These are phyloP conservation scores for Byssoonygena ceratinophila DNA, from an alignment of 2,329 filamentous ascomycete species.

Conservation along the genomic window DNA sequence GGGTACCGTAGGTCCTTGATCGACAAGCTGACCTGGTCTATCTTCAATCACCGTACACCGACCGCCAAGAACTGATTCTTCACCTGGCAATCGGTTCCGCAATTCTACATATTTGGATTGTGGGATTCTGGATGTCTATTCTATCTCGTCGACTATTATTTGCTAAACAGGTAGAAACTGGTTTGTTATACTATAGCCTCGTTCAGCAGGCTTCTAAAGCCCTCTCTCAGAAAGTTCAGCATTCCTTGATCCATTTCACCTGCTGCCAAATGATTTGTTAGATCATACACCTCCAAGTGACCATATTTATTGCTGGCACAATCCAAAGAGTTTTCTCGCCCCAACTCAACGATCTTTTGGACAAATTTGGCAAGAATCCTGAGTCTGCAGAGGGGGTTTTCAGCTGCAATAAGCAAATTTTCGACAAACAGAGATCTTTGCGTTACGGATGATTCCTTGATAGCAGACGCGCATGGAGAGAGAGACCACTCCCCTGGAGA, in stretches of 20 bases:
- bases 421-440: constrained; percentile 11
- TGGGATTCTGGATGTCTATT: no score
- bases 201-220: constrained; percentile 5
- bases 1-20: no score
- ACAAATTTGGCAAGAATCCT: constrained; percentile 10
- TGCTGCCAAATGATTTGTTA: not conserved
- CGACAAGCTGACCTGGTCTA: no score
- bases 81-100: no score
- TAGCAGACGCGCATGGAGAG: not conserved
- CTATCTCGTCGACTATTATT: no score
- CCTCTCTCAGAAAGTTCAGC: constrained; percentile 8
- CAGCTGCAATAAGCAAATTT: constrained; percentile 11
- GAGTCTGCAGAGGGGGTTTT: constrained; percentile 8
- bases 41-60: no score
- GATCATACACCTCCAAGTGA: constrained; percentile 3
- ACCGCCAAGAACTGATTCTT: no score
- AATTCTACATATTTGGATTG: no score
- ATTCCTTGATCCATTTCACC: constrained; percentile 6
- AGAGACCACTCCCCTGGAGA: not conserved
- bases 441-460: constrained; percentile 3
- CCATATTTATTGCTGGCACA: not conserved
- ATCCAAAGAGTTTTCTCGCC: constrained; percentile 5
- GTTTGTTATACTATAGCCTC: not conserved
- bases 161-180: no score
- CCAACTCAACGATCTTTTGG: constrained; percentile 9